Conservation (phyloP, 345 rosid genomes). For the Zanthoxylum bungeanum region DNA sequence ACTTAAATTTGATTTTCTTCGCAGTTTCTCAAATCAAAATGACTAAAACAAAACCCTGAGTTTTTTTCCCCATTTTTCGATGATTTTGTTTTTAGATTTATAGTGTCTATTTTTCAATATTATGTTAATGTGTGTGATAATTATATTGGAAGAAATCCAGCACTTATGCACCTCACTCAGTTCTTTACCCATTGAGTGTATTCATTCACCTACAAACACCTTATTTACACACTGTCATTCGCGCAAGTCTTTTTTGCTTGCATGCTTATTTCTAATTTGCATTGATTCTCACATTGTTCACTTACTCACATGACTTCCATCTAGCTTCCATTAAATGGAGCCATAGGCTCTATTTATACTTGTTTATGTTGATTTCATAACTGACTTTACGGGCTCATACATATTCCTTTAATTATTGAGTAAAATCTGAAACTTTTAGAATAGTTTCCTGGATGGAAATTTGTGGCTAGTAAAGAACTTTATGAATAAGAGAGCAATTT, state of each 20-base stretch:
- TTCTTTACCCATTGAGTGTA: neutral
- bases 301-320: neutral
- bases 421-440: neutral
- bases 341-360: neutral
- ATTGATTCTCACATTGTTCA: neutral
- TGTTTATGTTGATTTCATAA: neutral
- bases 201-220: neutral
- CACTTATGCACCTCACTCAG: neutral
- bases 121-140: neutral
- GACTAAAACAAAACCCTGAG: too few species aligned
- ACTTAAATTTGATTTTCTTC: neutral
- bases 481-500: neutral
- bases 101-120: neutral
- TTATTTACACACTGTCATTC: neutral
- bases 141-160: neutral
- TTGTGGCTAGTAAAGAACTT: neutral
- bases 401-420: neutral
- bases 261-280: neutral
- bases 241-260: too few species aligned
- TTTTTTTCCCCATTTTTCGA: too few species aligned
- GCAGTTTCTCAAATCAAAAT: too few species aligned
- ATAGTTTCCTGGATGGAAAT: neutral
- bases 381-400: neutral
- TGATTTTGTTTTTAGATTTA: neutral
- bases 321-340: neutral